Evolutionary conservation across 1,284 basidiomycete species (phyloP).

Genomic region (Cutaneotrichosporon arboriforme): DNA sequence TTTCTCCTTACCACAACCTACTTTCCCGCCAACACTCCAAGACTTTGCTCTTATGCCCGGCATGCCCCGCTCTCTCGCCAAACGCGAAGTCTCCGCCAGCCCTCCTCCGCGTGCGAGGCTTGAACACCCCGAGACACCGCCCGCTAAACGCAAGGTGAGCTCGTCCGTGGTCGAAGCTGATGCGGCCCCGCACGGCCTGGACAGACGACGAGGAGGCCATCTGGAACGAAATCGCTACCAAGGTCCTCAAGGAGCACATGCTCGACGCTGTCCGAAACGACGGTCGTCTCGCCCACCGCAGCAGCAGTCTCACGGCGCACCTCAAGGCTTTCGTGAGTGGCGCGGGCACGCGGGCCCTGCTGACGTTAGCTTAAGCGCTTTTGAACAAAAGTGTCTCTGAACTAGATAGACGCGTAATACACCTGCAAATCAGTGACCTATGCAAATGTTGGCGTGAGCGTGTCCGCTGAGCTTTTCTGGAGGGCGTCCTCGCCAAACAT

Average conservation of each 20-base stretch:
- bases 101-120: neutral
- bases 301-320: constrained; percentile 20
- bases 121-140: neutral
- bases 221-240: constrained; percentile 17
- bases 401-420: neutral
- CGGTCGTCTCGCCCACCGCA: constrained; percentile 23
- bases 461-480: no score
- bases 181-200: constrained; percentile 13
- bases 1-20: no score
- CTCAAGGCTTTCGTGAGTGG: constrained; percentile 27
- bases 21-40: no score
- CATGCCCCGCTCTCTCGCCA: no score
- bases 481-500: no score
- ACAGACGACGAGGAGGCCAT: constrained; percentile 24
- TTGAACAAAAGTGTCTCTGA: neutral
- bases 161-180: neutral
- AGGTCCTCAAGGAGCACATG: constrained; percentile 10
- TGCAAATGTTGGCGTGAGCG: no score
- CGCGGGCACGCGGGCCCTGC: neutral
- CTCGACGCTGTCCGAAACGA: constrained; percentile 22
- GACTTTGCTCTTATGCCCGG: no score
- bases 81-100: no score
- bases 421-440: neutral
- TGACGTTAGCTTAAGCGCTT: constrained; percentile 6
- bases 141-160: neutral